Evolutionary conservation across 208 protist genomes (phyloP).

Genomic region (Crithidia sp.): DNA sequence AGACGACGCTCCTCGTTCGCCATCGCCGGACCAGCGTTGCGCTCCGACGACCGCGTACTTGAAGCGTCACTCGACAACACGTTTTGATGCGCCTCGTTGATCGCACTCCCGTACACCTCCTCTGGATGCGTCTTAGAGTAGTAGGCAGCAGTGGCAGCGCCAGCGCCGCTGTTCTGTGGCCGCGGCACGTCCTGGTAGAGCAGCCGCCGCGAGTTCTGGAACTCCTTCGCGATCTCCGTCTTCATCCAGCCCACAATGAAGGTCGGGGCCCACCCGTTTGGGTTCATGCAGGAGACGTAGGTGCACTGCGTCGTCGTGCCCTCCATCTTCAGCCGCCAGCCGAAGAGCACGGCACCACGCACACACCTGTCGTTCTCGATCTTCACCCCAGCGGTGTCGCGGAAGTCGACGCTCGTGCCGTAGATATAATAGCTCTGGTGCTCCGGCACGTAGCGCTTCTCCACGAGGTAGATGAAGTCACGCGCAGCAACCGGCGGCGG

Average conservation of each 20-base stretch:
- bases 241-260: slow-evolving; percentile 90
- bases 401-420: slow-evolving; percentile 76
- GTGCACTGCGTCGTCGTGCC: slow-evolving; percentile 56
- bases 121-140: slow-evolving; percentile 3
- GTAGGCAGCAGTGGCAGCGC: not conserved
- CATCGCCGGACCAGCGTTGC: slow-evolving; percentile 8
- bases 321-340: slow-evolving; percentile 62
- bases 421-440: slow-evolving; percentile 80
- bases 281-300: slow-evolving; percentile 86
- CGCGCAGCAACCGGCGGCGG: slow-evolving; percentile 73
- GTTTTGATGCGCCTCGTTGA: slow-evolving; percentile 4
- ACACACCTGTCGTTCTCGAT: slow-evolving; percentile 44
- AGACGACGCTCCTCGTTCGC: slow-evolving; percentile 30
- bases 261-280: slow-evolving; percentile 83
- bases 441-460: slow-evolving; percentile 75
- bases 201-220: slow-evolving; percentile 59
- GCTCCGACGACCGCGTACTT: slow-evolving; percentile 11
- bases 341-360: slow-evolving; percentile 58
- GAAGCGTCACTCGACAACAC: slow-evolving; percentile 3
- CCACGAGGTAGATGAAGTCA: slow-evolving; percentile 76
- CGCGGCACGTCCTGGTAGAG: slow-evolving; percentile 53
- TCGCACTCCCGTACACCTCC: not conserved
- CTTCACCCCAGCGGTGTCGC: slow-evolving; percentile 16
- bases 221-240: slow-evolving; percentile 81
- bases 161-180: slow-evolving; percentile 6